These are phyloP conservation scores for Talaromyces albobiverticillius DNA, from an alignment of 2,329 filamentous ascomycete genomes.

Conservation along the genomic window DNA sequence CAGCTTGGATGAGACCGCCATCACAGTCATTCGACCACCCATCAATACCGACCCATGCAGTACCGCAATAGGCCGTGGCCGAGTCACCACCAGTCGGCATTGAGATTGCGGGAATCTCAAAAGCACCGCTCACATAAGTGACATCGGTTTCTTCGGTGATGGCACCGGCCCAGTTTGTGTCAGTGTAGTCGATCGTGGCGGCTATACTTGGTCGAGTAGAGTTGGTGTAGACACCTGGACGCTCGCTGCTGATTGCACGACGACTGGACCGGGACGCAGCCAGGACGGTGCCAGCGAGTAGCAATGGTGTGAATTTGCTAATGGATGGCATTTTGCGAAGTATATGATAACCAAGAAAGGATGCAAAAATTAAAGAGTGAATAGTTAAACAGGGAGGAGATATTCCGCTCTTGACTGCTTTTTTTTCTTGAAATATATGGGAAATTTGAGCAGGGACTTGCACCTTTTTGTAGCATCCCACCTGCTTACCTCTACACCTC, in stretches of 20 bases:
- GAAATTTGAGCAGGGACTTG: background rate
- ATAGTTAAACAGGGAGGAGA: background rate
- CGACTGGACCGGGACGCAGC: background rate
- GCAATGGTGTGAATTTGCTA: constrained; percentile 4
- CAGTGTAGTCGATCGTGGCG: constrained; percentile 6
- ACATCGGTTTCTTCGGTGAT: constrained; percentile 9
- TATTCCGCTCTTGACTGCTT: background rate
- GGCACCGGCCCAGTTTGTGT: constrained; percentile 12
- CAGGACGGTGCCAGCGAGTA: constrained; percentile 5
- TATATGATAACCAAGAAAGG: background rate
- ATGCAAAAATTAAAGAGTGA: background rate
- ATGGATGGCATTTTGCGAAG: constrained; percentile 5
- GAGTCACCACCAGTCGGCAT: constrained; percentile 10
- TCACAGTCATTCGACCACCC: constrained; percentile 9
- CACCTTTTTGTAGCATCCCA: background rate
- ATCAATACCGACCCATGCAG: constrained; percentile 14
- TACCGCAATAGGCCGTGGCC: constrained; percentile 7
- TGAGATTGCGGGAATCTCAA: constrained; percentile 3
- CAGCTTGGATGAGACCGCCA: constrained; percentile 12
- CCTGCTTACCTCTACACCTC: too few relatives aligned
- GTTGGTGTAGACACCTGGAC: constrained; percentile 8
- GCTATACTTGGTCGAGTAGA: constrained; percentile 1
- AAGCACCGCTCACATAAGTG: constrained; percentile 9
- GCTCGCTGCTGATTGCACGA: background rate
- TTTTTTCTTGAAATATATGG: background rate